Base-by-base conservation (phyloP, 2,329 filamentous ascomycete genomes). In the Diaporthe longicolla region DNA sequence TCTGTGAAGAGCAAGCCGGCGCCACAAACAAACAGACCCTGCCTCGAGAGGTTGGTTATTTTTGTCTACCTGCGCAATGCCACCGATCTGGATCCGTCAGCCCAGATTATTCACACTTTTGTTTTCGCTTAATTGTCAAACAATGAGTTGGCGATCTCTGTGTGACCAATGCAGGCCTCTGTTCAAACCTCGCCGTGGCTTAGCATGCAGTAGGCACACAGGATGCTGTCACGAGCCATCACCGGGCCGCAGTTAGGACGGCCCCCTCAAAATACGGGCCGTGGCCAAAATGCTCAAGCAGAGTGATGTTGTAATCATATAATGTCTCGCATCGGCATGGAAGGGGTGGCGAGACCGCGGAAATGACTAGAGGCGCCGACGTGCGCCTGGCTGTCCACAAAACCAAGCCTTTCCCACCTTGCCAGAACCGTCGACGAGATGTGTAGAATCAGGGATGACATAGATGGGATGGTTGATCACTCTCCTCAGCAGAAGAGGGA, bases 301-400 rank as follows among this genome's bases (percentile, higher is more conserved):
- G 45, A 52, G 21, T 52, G 63, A 68, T 68, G 32, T 66, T 29
- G 45, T 54, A 54, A 68, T 54, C 45, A 19, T 37, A 26, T 13
- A 54, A 13, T 68, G 63, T 68, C 63, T 68, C 48, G 63, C 29
- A 68, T 54, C 6, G 29, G 15, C 52, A 54, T 48, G 45, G 32
- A 66, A 68, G 63, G 63, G 63, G 21, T 40, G 48, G 63, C n/a
- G 24, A 68, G 63, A 54, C 48, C 32, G 48, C 32, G 63, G 63
- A 68, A 68, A 54, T 68, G 63, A 68, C 21, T 11, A 68, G 48
- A 40, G 32, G 9, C 26, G 29, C 45, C n/a, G 17, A 52, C 6
- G n/a, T 13, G 10, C 29, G 32, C 58, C 58, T 43, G 58, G n/a
- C 37, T 43, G 21, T 21, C 37, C 4, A 24, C 37, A 29, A 13